A percentile compares a stretch with the other conserved stretches of the same genome.
Evolutionary conservation across 139 green algal genomes (phyloP).

Genomic region (Haematococcus sp.): DNA sequence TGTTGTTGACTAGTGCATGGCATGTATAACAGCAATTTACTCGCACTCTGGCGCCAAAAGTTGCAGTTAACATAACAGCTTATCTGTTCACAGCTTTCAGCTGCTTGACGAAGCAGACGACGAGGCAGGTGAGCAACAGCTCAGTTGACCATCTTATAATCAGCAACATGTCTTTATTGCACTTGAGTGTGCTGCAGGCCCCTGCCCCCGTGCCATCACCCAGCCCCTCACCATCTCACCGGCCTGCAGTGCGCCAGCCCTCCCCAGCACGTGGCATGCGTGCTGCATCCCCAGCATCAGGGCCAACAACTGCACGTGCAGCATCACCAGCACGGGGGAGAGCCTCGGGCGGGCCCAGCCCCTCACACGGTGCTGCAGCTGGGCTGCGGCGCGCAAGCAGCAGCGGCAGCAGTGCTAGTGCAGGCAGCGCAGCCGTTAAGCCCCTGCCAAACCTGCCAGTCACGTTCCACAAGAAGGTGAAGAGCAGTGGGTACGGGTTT

Average conservation of each 20-base stretch:
- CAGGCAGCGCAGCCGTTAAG: background rate
- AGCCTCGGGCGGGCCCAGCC: background rate
- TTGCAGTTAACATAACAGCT: no score
- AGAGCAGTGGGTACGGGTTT: slow-evolving; percentile 48
- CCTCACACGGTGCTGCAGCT: background rate
- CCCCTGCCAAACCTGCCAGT: slow-evolving; percentile 36
- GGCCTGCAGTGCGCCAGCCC: background rate
- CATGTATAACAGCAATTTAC: no score
- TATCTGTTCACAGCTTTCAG: no score
- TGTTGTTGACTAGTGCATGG: slow-evolving; percentile 2
- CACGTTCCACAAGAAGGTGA: slow-evolving; percentile 53
- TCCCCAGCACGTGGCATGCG: background rate
- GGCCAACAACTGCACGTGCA: background rate
- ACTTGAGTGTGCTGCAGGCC: no score
- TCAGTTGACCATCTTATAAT: no score
- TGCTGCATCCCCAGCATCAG: background rate
- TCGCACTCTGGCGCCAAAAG: no score
- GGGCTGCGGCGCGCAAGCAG: background rate
- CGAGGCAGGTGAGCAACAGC: no score
- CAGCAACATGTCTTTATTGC: no score
- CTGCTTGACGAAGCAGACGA: no score
- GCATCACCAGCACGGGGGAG: background rate
- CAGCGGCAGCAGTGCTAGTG: background rate
- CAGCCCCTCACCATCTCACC: background rate
- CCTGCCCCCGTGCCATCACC: background rate